These are phyloP conservation scores for Suillus cothurnatus DNA, from an alignment of 768 basidiomycete genomes.

Conservation along the genomic window DNA sequence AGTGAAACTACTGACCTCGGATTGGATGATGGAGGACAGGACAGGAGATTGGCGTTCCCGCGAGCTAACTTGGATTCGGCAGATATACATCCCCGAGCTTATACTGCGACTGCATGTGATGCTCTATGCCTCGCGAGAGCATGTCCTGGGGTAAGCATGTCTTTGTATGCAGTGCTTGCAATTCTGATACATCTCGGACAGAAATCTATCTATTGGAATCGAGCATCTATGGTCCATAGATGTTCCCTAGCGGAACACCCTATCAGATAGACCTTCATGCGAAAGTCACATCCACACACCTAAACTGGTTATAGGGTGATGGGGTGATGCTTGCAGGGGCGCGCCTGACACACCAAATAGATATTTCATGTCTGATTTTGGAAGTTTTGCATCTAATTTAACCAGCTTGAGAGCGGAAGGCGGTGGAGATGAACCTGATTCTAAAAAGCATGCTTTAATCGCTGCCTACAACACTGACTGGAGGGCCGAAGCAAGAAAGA, in stretches of 20 bases:
- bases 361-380: not conserved
- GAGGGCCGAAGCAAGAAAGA: not conserved
- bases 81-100: slow-evolving; percentile 88
- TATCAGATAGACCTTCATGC: no score
- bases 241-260: no score
- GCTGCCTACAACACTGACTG: not conserved
- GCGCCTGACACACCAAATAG: no score
- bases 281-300: no score
- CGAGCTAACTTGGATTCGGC: slow-evolving; percentile 81
- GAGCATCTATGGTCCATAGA: no score
- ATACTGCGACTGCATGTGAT: slow-evolving; percentile 82
- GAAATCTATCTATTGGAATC: slow-evolving; percentile 50
- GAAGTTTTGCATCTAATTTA: not conserved
- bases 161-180: not conserved
- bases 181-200: slow-evolving; percentile 28
- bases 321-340: no score
- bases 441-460: no score
- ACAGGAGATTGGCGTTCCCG: slow-evolving; percentile 55
- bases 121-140: slow-evolving; percentile 61
- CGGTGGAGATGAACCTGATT: no score
- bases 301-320: no score
- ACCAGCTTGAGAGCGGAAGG: no score
- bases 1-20: slow-evolving; percentile 69
- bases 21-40: slow-evolving; percentile 69
- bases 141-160: slow-evolving; percentile 55